Percentiles rank a stretch among this genome's conserved stretches.
Conservation (phyloP, 192 early-diverging fungal species). For the Geranomyces variabilis region DNA sequence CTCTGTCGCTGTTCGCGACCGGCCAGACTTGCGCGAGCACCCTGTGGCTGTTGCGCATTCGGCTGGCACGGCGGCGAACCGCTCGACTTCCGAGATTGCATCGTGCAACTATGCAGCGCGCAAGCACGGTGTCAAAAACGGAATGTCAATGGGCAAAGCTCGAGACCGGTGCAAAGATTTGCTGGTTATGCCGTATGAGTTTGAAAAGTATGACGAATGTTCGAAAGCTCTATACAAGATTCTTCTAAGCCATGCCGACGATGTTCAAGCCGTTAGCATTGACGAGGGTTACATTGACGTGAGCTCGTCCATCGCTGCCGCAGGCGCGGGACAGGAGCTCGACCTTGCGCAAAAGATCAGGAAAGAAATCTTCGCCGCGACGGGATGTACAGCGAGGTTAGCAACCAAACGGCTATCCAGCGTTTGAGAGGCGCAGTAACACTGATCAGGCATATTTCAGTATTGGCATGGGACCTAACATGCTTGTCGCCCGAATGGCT, state of each 20-base stretch:
- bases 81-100: conserved; percentile 65
- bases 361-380: conserved; percentile 31
- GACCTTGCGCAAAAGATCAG: conserved; percentile 37
- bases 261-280: conserved; percentile 78
- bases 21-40: conserved; percentile 62
- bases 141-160: conserved; percentile 75
- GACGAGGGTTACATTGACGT: conserved; percentile 87
- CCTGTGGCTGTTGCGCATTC: conserved; percentile 79
- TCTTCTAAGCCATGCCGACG: conserved; percentile 63
- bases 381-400: conserved; percentile 14
- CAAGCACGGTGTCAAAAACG: conserved; percentile 73
- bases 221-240: conserved; percentile 70
- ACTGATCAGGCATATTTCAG: too few species aligned
- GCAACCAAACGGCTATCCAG: too few species aligned
- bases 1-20: conserved; percentile 71
- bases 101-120: conserved; percentile 89
- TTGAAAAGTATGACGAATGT: conserved; percentile 68
- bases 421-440: too few species aligned
- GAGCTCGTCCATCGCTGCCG: conserved; percentile 37
- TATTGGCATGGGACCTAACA: conserved; percentile 76
- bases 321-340: conserved; percentile 21
- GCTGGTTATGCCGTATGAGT: conserved; percentile 62
- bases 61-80: conserved; percentile 1
- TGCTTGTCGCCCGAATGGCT: conserved; percentile 74
- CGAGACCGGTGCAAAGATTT: conserved; percentile 60